These are phyloP conservation scores for Linderniella brevidens DNA, from an alignment of 257 asterid genomes.

Conservation along the genomic window DNA sequence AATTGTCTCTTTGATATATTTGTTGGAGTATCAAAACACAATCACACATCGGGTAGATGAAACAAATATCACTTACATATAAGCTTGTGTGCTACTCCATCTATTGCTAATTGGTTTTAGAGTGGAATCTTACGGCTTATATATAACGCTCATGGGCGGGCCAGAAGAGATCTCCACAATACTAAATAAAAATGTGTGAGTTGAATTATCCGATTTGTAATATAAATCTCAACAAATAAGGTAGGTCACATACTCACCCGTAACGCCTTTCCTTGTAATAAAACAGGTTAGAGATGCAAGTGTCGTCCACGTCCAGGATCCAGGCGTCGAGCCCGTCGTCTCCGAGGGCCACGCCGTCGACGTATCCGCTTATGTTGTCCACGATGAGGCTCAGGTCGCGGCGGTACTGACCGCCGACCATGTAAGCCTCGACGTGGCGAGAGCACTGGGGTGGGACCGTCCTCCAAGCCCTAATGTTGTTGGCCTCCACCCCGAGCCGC, in stretches of 20 bases:
- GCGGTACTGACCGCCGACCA: slow-evolving; percentile 35
- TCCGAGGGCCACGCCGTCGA: slow-evolving; percentile 14
- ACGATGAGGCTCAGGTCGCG: slow-evolving; percentile 25
- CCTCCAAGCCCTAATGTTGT: slow-evolving; percentile 40
- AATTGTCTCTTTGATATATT: too few species aligned
- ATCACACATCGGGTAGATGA: too few species aligned
- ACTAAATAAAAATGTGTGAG: too few species aligned
- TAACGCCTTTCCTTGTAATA: slow-evolving; percentile 28
- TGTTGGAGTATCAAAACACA: too few species aligned
- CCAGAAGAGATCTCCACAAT: too few species aligned
- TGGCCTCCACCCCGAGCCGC: slow-evolving; percentile 63
- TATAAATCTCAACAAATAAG: too few species aligned
- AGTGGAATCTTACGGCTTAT: too few species aligned
- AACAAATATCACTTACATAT: too few species aligned
- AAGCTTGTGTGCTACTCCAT: too few species aligned
- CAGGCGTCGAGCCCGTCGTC: slow-evolving; percentile 42
- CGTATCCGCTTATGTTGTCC: slow-evolving; percentile 20
- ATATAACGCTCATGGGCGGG: too few species aligned
- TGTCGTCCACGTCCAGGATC: slow-evolving; percentile 55
- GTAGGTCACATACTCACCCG: slow-evolving; percentile 22
- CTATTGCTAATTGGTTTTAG: too few species aligned
- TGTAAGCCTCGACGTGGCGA: slow-evolving; percentile 26
- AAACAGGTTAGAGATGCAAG: slow-evolving; percentile 42
- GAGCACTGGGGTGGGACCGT: slow-evolving; percentile 42
- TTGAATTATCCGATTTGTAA: too few species aligned